These are phyloP conservation scores for Neurospora sp. DNA, from an alignment of 495 filamentous ascomycete genomes.

Conservation along the genomic window DNA sequence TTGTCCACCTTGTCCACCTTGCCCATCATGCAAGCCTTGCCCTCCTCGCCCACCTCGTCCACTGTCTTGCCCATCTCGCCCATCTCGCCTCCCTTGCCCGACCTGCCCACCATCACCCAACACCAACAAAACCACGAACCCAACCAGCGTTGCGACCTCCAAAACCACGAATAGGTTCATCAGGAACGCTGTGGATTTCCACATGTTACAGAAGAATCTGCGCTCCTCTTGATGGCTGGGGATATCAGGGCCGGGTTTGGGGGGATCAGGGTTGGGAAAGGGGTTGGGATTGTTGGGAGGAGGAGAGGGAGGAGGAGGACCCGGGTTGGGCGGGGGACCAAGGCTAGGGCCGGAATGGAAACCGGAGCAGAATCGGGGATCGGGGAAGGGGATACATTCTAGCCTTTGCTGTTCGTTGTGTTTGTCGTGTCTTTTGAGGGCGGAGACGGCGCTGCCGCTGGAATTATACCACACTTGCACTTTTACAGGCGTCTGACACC, in stretches of 20 bases:
- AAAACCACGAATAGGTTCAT: constrained; percentile 72
- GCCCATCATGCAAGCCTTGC: neutral
- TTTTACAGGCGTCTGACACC: constrained; percentile 46
- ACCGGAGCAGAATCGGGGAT: neutral
- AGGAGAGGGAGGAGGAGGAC: neutral
- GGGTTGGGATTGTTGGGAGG: neutral
- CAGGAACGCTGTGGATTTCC: constrained; percentile 77
- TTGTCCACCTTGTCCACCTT: constrained; percentile 41
- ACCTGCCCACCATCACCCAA: constrained; percentile 24
- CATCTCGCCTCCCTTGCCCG: constrained; percentile 28
- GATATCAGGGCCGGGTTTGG: constrained; percentile 47
- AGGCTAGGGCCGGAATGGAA: neutral
- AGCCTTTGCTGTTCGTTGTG: neutral
- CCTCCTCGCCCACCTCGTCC: neutral
- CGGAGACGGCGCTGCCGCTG: neutral
- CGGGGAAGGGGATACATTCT: constrained; percentile 41
- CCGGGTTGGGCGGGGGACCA: neutral
- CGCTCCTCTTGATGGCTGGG: constrained; percentile 57
- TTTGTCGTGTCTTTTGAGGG: neutral
- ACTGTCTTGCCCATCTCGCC: too few species aligned
- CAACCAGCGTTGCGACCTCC: constrained; percentile 63
- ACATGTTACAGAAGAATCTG: constrained; percentile 86
- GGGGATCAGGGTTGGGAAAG: constrained; percentile 39
- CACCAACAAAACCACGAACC: constrained; percentile 49
- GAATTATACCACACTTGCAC: constrained; percentile 9